Percentiles rank a stretch among this genome's conserved stretches.
Evolutionary conservation across 1,139 yeast genomes (phyloP).

Genomic region (Candida freyschussii): DNA sequence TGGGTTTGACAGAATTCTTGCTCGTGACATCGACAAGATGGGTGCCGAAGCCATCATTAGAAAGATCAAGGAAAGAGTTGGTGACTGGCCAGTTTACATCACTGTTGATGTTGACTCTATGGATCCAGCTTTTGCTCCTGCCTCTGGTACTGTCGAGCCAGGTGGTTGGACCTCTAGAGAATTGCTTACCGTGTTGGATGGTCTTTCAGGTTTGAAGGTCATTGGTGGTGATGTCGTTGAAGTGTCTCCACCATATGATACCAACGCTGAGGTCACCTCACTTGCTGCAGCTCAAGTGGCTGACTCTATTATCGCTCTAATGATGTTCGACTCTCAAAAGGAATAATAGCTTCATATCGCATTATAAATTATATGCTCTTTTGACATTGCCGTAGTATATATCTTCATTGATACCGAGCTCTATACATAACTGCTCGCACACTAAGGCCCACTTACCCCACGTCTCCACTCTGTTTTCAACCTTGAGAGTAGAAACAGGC

Average conservation of each 20-base stretch:
- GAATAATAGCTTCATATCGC: no score
- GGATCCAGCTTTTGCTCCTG: conserved; percentile 36
- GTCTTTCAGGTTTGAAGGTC: conserved; percentile 38
- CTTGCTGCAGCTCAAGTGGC: conserved; percentile 51
- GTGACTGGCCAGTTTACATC: conserved; percentile 43
- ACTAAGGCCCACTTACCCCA: conserved; percentile 20
- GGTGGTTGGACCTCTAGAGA: conserved; percentile 56
- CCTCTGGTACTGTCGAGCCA: conserved; percentile 56
- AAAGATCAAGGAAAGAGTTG: conserved; percentile 34
- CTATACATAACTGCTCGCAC: conserved; percentile 10
- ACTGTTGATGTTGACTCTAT: conserved; percentile 52
- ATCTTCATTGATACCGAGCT: conserved; percentile 7
- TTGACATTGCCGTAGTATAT: conserved; percentile 8
- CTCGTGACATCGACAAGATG: conserved; percentile 19
- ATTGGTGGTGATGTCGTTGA: conserved; percentile 59
- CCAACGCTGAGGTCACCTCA: conserved; percentile 42
- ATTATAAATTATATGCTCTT: conserved; percentile 15
- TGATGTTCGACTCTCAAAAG: conserved; percentile 13
- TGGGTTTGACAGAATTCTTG: conserved; percentile 16
- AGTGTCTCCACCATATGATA: conserved; percentile 51
- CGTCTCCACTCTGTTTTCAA: conserved; percentile 18
- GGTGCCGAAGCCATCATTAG: conserved; percentile 40
- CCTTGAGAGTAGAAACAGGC: conserved; percentile 35
- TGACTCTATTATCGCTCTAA: conserved; percentile 14
- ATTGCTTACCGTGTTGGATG: conserved; percentile 42